Conservation (phyloP, 139 green algal genomes). For the Asterochloris erici region DNA sequence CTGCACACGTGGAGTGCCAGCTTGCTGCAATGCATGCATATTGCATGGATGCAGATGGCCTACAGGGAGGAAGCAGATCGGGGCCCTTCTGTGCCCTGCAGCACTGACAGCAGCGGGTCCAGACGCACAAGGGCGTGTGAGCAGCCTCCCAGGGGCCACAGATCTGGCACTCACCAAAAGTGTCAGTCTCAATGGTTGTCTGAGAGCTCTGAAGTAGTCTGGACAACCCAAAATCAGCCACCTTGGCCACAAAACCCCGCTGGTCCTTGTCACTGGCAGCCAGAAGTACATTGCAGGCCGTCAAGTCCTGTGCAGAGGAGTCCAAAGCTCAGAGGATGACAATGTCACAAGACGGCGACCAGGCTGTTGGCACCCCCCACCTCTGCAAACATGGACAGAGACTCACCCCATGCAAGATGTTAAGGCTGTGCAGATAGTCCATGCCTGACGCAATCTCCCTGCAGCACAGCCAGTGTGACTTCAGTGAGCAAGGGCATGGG, state of each 20-base stretch:
- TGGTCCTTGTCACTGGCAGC: conserved; percentile 24
- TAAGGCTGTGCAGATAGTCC: conserved; percentile 38
- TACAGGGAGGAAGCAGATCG: too few relatives aligned
- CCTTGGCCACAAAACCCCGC: conserved; percentile 49
- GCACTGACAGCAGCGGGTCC: too few relatives aligned
- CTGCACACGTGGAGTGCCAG: too few relatives aligned
- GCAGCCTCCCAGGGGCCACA: too few relatives aligned
- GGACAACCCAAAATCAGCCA: conserved; percentile 63
- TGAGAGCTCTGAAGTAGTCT: conserved; percentile 40
- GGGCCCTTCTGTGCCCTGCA: too few relatives aligned
- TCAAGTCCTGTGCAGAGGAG: conserved; percentile 23
- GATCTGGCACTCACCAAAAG: conserved; percentile 10
- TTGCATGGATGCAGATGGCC: too few relatives aligned
- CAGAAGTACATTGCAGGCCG: conserved; percentile 48
- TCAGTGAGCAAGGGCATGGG: too few relatives aligned
- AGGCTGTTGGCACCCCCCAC: not conserved
- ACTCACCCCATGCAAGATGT: conserved; percentile 43
- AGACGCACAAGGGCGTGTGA: too few relatives aligned
- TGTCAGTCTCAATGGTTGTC: conserved; percentile 9
- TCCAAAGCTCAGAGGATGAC: conserved; percentile 4
- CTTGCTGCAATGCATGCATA: too few relatives aligned
- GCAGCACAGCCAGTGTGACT: too few relatives aligned
- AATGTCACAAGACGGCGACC: conserved; percentile 24
- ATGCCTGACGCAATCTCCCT: conserved; percentile 40
- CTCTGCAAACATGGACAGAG: conserved; percentile 34